Base-by-base conservation (phyloP, 2,329 filamentous ascomycete species). In the Aschersonia sp. region DNA sequence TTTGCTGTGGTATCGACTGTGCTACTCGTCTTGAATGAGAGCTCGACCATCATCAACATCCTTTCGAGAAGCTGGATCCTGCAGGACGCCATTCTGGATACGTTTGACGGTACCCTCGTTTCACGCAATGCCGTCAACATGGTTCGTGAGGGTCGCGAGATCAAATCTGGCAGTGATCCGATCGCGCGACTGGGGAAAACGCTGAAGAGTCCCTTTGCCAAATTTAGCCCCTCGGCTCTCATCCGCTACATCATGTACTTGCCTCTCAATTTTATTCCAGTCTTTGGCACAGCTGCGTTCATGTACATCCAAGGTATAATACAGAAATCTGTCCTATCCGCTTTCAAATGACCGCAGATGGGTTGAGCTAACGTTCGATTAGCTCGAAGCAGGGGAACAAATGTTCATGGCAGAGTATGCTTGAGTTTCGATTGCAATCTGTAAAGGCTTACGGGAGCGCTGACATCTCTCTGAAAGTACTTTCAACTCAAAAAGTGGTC, bases 401-500 rank as follows among this genome's bases (percentile, higher is more conserved):
- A 61, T 29, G 71, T 76, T 41, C 77, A 81, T 51, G 69, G 66
- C 40, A 68, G 77, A 46, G 77, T 80, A 65, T 57, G 73, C 63
- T 35, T 10, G 10, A 9, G n/a, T 30, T 10, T 20, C 44, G 5
- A 20, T 1, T 30, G 2, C 10, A 12, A 9, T 43, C 31, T 28
- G 28, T 6, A 28, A 4, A 4, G 7, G 10, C 29, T 30, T 48
- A 6, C 40, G 4, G 20, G 20, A 20, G 20, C 20, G 20, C 20
- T 56, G 54, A 47, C 58, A 6, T 9, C 30, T 3, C n/a, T 42
- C 5, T 10, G 47, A 7, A 31, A 92, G 66, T 96, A 95, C 66
- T 96, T 95, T 63, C 86, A 94, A 68, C 73, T 97, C 52, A 97
- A 96, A 69, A 77, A 78, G 45, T 94, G 88, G 87, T 77, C 77